These are phyloP conservation scores for Ceratocystis smalleyi DNA, from an alignment of 2,329 filamentous ascomycete species.

Conservation along the genomic window DNA sequence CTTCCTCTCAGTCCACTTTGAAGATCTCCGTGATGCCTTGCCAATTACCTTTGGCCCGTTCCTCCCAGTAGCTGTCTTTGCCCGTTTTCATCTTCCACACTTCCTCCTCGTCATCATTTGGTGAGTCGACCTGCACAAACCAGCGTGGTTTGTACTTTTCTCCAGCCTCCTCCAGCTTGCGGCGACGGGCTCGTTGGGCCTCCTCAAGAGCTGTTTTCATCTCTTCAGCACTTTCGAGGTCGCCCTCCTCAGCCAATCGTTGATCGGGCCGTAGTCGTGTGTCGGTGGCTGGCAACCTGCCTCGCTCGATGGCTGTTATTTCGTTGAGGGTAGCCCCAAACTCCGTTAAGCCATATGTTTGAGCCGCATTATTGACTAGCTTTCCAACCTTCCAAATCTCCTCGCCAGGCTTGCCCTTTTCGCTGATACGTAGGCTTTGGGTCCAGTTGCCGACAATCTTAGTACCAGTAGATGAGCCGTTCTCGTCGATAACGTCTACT, in stretches of 20 bases:
- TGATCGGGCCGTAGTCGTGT: conserved; percentile 76
- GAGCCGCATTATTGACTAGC: conserved; percentile 62
- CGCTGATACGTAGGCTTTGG: conserved; percentile 47
- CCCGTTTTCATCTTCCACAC: conserved; percentile 63
- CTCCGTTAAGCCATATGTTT: conserved; percentile 72
- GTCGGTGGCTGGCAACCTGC: conserved; percentile 65
- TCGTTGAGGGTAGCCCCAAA: conserved; percentile 85
- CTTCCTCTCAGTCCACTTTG: conserved; percentile 18
- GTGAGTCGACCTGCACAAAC: conserved; percentile 56
- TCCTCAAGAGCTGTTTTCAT: conserved; percentile 78
- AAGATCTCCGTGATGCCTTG: conserved; percentile 38
- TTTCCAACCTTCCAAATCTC: conserved; percentile 66
- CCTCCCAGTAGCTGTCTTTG: conserved; percentile 89
- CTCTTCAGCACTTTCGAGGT: conserved; percentile 67
- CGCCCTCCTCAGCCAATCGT: conserved; percentile 64
- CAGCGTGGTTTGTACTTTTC: conserved; percentile 62
- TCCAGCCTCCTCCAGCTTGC: conserved; percentile 58
- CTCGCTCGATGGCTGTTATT: conserved; percentile 62
- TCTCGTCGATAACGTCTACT: conserved; percentile 53
- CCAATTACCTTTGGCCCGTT: conserved; percentile 56
- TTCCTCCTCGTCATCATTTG: conserved; percentile 44
- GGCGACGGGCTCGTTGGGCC: conserved; percentile 58
- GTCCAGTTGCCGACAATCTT: conserved; percentile 80
- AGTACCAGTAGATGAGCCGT: conserved; percentile 49
- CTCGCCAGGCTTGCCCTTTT: conserved; percentile 39